Conservation (phyloP, 2,329 filamentous ascomycete genomes). For the Helotiales sp. region DNA sequence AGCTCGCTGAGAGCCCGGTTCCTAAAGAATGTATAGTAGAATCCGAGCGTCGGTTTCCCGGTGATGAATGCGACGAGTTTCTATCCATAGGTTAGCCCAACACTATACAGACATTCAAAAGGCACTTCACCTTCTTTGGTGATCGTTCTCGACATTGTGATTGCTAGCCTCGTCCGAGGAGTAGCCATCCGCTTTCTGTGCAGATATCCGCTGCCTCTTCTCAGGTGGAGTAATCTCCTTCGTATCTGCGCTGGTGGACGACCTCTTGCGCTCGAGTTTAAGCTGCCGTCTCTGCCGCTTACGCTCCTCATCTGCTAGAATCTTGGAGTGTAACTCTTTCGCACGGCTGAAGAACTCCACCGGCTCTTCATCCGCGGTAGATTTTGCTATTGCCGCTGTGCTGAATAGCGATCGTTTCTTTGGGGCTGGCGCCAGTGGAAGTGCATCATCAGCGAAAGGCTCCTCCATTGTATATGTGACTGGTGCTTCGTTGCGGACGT, state of each 20-base stretch:
- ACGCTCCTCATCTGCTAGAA: slow-evolving; percentile 41
- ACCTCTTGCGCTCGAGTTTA: slow-evolving; percentile 30
- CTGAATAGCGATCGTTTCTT: slow-evolving; percentile 51
- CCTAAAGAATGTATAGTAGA: slow-evolving; percentile 1
- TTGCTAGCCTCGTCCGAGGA: slow-evolving; percentile 18
- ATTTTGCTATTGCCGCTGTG: slow-evolving; percentile 48
- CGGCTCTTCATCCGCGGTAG: slow-evolving; percentile 36
- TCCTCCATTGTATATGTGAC: slow-evolving; percentile 17
- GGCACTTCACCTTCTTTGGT: slow-evolving; percentile 8
- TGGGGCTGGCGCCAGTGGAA: slow-evolving; percentile 3
- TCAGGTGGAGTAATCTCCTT: slow-evolving; percentile 22
- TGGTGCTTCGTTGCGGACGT: background rate
- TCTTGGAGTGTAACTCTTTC: slow-evolving; percentile 46
- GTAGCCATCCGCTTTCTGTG: slow-evolving; percentile 14
- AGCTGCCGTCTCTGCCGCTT: slow-evolving; percentile 35
- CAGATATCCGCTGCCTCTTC: slow-evolving; percentile 29
- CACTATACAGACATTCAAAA: background rate
- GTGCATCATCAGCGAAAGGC: slow-evolving; percentile 11
- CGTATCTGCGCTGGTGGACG: slow-evolving; percentile 26
- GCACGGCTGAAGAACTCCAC: slow-evolving; percentile 49
- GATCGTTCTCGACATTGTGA: slow-evolving; percentile 11
- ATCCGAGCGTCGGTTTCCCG: slow-evolving; percentile 16
- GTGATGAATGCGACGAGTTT: slow-evolving; percentile 23
- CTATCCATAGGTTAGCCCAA: slow-evolving; percentile 12
- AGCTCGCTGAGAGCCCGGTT: slow-evolving; percentile 20